Evolutionary conservation across 2,329 filamentous ascomycete genomes (phyloP), one percentile per base, ranked within the genome.

Genomic region (Talaromyces sp.): DNA sequence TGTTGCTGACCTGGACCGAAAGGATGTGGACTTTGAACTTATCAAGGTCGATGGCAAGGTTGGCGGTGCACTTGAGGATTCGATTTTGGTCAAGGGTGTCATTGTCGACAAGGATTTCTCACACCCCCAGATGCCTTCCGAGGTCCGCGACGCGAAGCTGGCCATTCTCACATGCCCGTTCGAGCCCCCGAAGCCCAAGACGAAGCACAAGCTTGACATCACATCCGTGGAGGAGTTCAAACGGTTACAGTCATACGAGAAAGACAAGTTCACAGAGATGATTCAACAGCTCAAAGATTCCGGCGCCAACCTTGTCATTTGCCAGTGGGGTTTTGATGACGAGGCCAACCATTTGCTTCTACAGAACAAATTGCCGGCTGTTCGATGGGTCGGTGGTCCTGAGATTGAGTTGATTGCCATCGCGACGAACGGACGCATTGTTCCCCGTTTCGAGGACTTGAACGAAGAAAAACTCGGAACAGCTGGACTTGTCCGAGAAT

Each of bases 101-200:
- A 96, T 99, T 75, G 86, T 99, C 76, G 95, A 99, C 85, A 99
- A 99, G 83, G 96, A 99, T 81, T 99, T 99, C 78, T 98, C 95
- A 39, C 95, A 99, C 77, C 95, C 95, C 13, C 95, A 99, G 81
- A 99, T 99, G 95, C 95, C 95, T 11, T 91, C 90, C 57, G 92
- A 97, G 78, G 93, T 99, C 66, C 85, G 83, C 70, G 92, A 99
- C 78, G 96, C 95, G 73, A 98, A 97, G 83, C 88, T 99, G 72
- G 95, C 95, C 69, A 99, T 99, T 71, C 82, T 99, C 63, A 99
- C 95, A 57, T 99, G 95, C 77, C 92, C 95, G 4, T 99, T 99
- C 74, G 95, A 99, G 81, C 95, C 95, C 33, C 95, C 95, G 57
- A 99, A 99, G 85, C 95, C 95, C 68, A 99, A 99, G 86, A 99